Percentiles rank a stretch among this genome's conserved stretches.
These are phyloP conservation scores for Aspergillus puulaauensis DNA, from an alignment of 2,329 filamentous ascomycete genomes.

Conservation along the genomic window DNA sequence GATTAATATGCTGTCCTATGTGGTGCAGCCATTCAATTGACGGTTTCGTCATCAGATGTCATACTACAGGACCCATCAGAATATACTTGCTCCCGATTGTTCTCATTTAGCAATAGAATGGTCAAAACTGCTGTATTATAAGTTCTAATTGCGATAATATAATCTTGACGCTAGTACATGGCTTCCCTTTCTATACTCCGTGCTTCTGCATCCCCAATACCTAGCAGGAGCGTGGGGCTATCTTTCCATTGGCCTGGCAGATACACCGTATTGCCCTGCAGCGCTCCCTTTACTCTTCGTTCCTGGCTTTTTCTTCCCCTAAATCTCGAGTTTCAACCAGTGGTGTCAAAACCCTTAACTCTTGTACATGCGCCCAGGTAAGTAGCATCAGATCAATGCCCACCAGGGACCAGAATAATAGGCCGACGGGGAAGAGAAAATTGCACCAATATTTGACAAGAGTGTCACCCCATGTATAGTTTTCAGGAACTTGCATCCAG, in stretches of 20 bases:
- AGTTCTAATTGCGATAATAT: too few species aligned
- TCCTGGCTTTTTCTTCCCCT: background rate
- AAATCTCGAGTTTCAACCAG: background rate
- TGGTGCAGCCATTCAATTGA: background rate
- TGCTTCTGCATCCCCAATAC: too few species aligned
- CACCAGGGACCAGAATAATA: background rate
- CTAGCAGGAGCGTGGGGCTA: too few species aligned
- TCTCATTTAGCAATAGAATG: background rate
- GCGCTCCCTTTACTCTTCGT: background rate
- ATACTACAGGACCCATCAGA: background rate
- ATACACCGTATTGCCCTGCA: too few species aligned
- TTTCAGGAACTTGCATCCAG: too few species aligned
- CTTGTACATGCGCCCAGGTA: background rate
- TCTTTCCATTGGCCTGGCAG: too few species aligned
- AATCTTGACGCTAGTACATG: too few species aligned
- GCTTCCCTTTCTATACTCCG: too few species aligned
- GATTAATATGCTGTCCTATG: background rate
- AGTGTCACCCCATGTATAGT: too few species aligned
- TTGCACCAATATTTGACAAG: too few species aligned
- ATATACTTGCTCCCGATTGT: background rate
- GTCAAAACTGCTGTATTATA: too few species aligned
- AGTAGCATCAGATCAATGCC: background rate
- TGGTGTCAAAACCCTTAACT: background rate
- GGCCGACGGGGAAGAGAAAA: background rate
- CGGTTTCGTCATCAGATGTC: slow-evolving; percentile 6